A percentile compares a stretch with the other conserved stretches of the same genome.
phyloP scores from a whole-genome alignment of 2,329 filamentous ascomycete species.

The Xylariaceae sp. region DNA sequence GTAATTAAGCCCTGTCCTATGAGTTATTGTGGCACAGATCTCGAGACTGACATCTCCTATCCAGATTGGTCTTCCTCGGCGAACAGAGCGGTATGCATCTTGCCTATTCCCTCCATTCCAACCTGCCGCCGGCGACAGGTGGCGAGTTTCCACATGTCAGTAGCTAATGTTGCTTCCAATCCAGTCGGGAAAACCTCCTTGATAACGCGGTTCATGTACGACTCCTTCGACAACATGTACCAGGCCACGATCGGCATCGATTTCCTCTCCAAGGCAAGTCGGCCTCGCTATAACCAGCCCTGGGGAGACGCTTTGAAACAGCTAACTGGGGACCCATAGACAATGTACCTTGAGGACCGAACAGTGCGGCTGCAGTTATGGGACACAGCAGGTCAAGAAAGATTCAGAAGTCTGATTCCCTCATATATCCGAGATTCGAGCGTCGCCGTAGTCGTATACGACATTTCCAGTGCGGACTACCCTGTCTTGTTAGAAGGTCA shows the following conservation, averaged over 20 bases:
- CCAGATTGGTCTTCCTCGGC: conserved; percentile 91
- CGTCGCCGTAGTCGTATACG: conserved; percentile 97
- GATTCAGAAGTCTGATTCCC: conserved; percentile 94
- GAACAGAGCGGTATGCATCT: conserved; percentile 88
- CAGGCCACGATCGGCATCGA: conserved; percentile 99
- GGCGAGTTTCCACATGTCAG: neutral
- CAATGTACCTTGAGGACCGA: conserved; percentile 99
- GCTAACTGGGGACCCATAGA: conserved; percentile 53
- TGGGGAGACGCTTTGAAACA: neutral
- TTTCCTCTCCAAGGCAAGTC: conserved; percentile 89
- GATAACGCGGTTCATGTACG: conserved; percentile 99
- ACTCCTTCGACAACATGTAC: conserved; percentile 99
- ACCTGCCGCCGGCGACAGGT: neutral
- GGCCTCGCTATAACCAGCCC: neutral
- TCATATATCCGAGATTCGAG: conserved; percentile 98
- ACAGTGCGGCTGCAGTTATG: conserved; percentile 96
- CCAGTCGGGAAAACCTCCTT: conserved; percentile 96
- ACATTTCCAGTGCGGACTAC: conserved; percentile 75
- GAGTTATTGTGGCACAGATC: conserved; percentile 8
- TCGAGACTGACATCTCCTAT: conserved; percentile 15
- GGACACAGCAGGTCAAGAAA: conserved; percentile 97
- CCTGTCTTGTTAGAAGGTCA: conserved; percentile 5
- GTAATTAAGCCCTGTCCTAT: conserved; percentile 53
- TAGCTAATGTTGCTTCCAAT: conserved; percentile 10
- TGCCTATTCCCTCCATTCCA: conserved; percentile 1